Evolutionary conservation across 2,329 filamentous ascomycete genomes (phyloP).

Genomic region (Zalaria sp.): DNA sequence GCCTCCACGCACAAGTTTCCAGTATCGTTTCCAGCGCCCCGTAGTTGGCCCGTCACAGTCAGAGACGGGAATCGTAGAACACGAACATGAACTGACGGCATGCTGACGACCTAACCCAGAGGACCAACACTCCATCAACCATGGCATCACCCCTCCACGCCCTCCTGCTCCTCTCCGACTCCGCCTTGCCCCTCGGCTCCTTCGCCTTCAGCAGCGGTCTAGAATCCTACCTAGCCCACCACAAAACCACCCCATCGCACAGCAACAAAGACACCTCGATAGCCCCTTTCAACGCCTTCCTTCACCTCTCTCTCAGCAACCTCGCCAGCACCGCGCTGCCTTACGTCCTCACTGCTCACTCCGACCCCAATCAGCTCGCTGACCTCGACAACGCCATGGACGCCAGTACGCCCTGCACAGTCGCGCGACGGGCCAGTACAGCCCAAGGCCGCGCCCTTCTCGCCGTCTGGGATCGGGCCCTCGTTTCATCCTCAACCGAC

Average conservation of each 20-base stretch:
- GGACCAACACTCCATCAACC: too few relatives aligned
- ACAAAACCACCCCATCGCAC: conserved; percentile 15
- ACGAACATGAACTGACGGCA: too few relatives aligned
- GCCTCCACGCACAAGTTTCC: too few relatives aligned
- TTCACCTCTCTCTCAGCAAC: conserved; percentile 55
- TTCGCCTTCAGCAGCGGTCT: conserved; percentile 76
- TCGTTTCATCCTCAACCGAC: conserved; percentile 7
- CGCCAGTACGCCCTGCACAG: conserved; percentile 64
- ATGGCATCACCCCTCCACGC: conserved; percentile 37
- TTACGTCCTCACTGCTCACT: conserved; percentile 57
- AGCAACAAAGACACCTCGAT: conserved; percentile 9
- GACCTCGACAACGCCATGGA: conserved; percentile 62
- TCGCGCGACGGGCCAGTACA: conserved; percentile 59
- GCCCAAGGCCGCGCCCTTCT: conserved; percentile 65
- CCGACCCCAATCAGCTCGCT: conserved; percentile 35
- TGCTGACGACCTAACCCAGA: too few relatives aligned
- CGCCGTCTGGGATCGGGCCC: conserved; percentile 51
- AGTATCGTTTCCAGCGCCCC: too few relatives aligned
- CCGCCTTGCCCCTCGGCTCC: conserved; percentile 68
- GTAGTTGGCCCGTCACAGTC: too few relatives aligned
- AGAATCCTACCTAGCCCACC: conserved; percentile 67
- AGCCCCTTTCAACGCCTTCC: conserved; percentile 47
- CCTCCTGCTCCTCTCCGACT: conserved; percentile 66
- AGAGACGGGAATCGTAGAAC: too few relatives aligned
- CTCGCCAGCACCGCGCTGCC: conserved; percentile 61